Base-by-base conservation (phyloP, 2,329 filamentous ascomycete genomes). In the Diaporthe longicolla region DNA sequence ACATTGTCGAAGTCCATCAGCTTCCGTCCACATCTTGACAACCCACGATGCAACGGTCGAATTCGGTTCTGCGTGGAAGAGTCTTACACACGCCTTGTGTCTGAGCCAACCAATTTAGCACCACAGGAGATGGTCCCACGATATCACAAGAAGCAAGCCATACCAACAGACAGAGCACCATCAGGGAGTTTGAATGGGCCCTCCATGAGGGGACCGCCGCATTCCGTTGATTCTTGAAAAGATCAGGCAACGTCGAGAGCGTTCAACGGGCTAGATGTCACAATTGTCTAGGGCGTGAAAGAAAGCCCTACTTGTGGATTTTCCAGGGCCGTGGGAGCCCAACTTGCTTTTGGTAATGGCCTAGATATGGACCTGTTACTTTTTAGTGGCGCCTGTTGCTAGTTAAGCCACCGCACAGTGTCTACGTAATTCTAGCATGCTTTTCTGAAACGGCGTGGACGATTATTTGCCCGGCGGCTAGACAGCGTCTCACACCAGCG, bases 251-350 rank as follows among this genome's bases (percentile, higher is more conserved):
- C 45, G 15, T 54, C 24, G 21, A 37, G 2, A 10, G 15, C 9
- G 24, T 52, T 35, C 11, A 21, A 68, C 1, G 8, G 29, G 6
- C 4, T 54, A 32, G 9, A 52, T 40, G 19, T 9, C 6, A 52
- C 13, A 7, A 6, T 26, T 35, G 29, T 37, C 21, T 19, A 52
- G 21, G 21, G 26, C 10, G 45, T 40, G 45, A n/a, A 68, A 54
- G n/a, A 54, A 40, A 10, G 45, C 48, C 48, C 63, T 68, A 68
- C 32, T 68, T 54, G 21, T 68, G 48, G 63, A 66, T 32, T 66
- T 66, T 45, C 19, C 21, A 52, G 21, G 15, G 11, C 45, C 61
- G 43, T 13, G 29, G 26, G 21, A 21, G 45, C 9, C 63, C 21
- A 50, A 37, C 7, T 68, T 54, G 48, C 48, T 63, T 54, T 45